Percentiles rank a stretch among this genome's conserved stretches.
phyloP scores from a whole-genome alignment of 1,284 basidiomycete species.

The Cryptococcus sp. region DNA sequence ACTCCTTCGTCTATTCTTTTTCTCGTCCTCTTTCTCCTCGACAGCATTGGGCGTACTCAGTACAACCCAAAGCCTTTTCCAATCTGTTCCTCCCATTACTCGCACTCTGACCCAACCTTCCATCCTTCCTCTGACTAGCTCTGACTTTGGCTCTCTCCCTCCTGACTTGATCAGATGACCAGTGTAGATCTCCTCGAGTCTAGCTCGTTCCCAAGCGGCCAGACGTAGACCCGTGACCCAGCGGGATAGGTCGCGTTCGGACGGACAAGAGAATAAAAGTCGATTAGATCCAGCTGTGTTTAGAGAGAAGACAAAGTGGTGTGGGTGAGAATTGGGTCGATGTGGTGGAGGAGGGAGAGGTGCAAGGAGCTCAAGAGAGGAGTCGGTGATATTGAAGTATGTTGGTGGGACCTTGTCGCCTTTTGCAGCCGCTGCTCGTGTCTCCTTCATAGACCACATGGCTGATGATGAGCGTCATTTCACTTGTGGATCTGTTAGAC shows the following conservation, averaged over 20 bases:
- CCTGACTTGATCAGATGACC: constrained; percentile 78
- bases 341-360: constrained; percentile 52
- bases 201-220: constrained; percentile 89
- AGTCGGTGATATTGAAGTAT: constrained; percentile 45
- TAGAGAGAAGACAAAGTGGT: constrained; percentile 76
- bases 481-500: constrained; percentile 3
- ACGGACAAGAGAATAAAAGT: constrained; percentile 79
- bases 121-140: constrained; percentile 64
- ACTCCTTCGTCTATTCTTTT: constrained; percentile 35
- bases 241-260: constrained; percentile 64
- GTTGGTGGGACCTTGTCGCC: constrained; percentile 45
- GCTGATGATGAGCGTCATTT: constrained; percentile 14
- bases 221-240: constrained; percentile 91
- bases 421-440: constrained; percentile 42
- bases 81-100: constrained; percentile 90
- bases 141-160: constrained; percentile 61
- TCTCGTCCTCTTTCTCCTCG: constrained; percentile 29
- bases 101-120: constrained; percentile 92
- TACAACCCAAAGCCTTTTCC: constrained; percentile 85
- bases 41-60: constrained; percentile 51
- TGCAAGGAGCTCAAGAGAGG: constrained; percentile 53
- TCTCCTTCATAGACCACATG: constrained; percentile 50
- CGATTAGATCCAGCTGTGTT: constrained; percentile 93
- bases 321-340: constrained; percentile 49
- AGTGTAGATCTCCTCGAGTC: constrained; percentile 95